Percentiles rank a stretch among this genome's conserved stretches.
These are phyloP conservation scores for Candida silvatica DNA, from an alignment of 805 yeast genomes.

Conservation along the genomic window DNA sequence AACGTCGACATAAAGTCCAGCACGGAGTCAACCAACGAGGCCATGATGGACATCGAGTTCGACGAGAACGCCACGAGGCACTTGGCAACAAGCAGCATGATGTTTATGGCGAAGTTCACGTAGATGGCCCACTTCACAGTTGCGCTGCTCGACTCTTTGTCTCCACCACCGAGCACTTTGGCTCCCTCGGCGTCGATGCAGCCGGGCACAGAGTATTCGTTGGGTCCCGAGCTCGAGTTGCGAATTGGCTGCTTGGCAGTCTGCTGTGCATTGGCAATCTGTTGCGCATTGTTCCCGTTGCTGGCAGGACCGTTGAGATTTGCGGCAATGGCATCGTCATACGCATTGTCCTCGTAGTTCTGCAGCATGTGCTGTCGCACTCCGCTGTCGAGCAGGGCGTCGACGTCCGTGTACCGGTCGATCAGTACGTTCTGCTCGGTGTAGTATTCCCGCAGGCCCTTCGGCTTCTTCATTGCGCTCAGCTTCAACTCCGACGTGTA, in stretches of 20 bases:
- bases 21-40: slow-evolving; percentile 70
- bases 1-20: slow-evolving; percentile 69
- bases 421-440: slow-evolving; percentile 51
- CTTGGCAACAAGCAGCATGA: slow-evolving; percentile 53
- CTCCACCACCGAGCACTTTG: slow-evolving; percentile 40
- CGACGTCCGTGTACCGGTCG: slow-evolving; percentile 49
- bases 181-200: slow-evolving; percentile 51
- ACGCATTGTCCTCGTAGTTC: slow-evolving; percentile 39
- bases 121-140: slow-evolving; percentile 51
- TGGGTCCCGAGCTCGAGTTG: neutral
- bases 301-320: neutral
- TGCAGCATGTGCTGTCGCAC: slow-evolving; percentile 56
- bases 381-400: slow-evolving; percentile 60
- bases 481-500: slow-evolving; percentile 17
- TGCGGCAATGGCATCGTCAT: neutral
- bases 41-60: slow-evolving; percentile 65
- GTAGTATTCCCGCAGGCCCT: slow-evolving; percentile 36
- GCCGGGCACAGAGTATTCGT: slow-evolving; percentile 40
- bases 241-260: neutral
- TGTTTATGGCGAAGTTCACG: slow-evolving; percentile 54
- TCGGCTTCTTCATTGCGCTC: slow-evolving; percentile 6
- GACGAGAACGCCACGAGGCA: slow-evolving; percentile 52
- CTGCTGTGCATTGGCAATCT: too few species aligned
- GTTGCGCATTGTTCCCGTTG: neutral
- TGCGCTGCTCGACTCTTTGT: slow-evolving; percentile 29